These are phyloP conservation scores for Paraconiothyrium sp. DNA, from an alignment of 2,329 filamentous ascomycete genomes.

Conservation along the genomic window DNA sequence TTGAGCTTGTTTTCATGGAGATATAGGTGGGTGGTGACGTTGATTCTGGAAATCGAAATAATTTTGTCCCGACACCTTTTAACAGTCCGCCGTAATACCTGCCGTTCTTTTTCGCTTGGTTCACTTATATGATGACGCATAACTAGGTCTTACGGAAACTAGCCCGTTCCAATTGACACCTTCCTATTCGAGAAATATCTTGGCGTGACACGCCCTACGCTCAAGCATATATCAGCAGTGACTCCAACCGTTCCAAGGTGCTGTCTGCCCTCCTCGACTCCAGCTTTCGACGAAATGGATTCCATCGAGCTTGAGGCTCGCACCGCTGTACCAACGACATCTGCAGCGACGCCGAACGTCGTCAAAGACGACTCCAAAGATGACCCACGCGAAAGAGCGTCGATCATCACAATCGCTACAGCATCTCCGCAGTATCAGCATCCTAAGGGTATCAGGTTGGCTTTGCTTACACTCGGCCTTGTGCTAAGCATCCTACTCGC, in stretches of 20 bases:
- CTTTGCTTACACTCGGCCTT: slow-evolving; percentile 38
- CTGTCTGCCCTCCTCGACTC: too few relatives aligned
- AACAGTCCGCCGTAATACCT: too few relatives aligned
- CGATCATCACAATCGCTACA: background rate
- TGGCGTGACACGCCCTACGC: slow-evolving; percentile 8
- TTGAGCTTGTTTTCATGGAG: too few relatives aligned
- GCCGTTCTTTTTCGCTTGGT: too few relatives aligned
- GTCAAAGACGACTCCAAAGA: background rate
- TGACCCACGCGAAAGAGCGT: background rate
- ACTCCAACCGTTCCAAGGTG: too few relatives aligned
- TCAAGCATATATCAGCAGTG: background rate
- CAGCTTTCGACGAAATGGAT: slow-evolving; percentile 4
- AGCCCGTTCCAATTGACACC: slow-evolving; percentile 1
- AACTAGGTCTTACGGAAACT: background rate
- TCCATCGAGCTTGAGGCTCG: slow-evolving; percentile 12
- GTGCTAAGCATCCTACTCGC: slow-evolving; percentile 41
- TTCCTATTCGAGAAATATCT: slow-evolving; percentile 1
- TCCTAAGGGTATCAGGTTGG: slow-evolving; percentile 33
- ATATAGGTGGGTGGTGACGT: too few relatives aligned
- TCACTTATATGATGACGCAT: background rate
- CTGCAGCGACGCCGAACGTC: background rate
- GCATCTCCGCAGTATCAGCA: slow-evolving; percentile 15
- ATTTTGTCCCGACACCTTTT: too few relatives aligned
- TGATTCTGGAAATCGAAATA: too few relatives aligned
- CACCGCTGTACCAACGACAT: background rate